phyloP scores from a whole-genome alignment of 768 basidiomycete genomes.

The Amanita fuliginea region DNA sequence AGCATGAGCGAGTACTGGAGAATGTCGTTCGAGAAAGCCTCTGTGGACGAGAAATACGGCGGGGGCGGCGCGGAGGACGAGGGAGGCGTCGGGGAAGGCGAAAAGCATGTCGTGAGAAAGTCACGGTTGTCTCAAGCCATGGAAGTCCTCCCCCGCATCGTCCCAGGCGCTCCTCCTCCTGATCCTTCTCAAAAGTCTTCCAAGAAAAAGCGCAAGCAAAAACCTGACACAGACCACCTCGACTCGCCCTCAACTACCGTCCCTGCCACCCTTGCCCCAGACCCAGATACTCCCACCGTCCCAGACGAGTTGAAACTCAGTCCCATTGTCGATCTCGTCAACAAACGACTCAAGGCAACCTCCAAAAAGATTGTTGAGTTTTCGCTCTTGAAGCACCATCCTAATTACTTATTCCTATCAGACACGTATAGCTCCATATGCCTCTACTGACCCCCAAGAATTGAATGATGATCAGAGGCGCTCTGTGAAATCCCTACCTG shows the following conservation, averaged over 20 bases:
- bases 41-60: constrained; percentile 59
- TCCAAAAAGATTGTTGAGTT: constrained; percentile 74
- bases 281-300: constrained; percentile 26
- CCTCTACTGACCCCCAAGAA: constrained; percentile 52
- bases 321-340: constrained; percentile 68
- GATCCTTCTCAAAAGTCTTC: constrained; percentile 47
- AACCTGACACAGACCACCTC: constrained; percentile 21
- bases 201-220: constrained; percentile 56
- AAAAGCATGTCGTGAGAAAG: constrained; percentile 4
- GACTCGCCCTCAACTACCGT: constrained; percentile 35
- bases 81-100: constrained; percentile 36
- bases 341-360: constrained; percentile 66
- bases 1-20: constrained; percentile 32
- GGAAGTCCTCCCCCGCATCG: constrained; percentile 37
- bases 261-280: constrained; percentile 37
- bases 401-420: constrained; percentile 17
- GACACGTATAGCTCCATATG: constrained; percentile 67
- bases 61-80: constrained; percentile 62
- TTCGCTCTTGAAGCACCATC: background rate
- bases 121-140: constrained; percentile 11
- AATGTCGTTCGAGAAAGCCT: constrained; percentile 57
- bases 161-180: constrained; percentile 72
- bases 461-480: constrained; percentile 86
- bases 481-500: constrained; percentile 58
- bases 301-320: constrained; percentile 49